Evolutionary conservation across 2,329 filamentous ascomycete species (phyloP).

Genomic region (Phaeosphaeria sp.): DNA sequence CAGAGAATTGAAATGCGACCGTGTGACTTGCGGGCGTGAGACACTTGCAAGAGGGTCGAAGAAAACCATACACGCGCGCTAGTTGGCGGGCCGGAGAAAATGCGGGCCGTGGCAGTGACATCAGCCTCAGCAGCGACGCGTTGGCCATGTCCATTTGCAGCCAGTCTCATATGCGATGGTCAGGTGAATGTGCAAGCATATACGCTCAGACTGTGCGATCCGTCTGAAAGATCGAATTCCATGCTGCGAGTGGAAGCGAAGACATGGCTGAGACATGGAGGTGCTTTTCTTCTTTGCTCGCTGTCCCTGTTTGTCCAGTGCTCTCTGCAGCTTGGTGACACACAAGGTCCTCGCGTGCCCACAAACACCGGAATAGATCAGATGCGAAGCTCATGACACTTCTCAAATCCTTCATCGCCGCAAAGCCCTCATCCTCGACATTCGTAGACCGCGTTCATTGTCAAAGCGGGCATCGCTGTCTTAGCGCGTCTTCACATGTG

Average conservation of each 20-base stretch:
- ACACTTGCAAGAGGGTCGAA: conserved; percentile 14
- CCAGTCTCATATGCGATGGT: neutral
- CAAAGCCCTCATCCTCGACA: neutral
- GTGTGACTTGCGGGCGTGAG: conserved; percentile 26
- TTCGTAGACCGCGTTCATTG: neutral
- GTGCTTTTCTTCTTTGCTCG: neutral
- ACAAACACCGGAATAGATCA: neutral
- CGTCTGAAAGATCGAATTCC: too few species aligned
- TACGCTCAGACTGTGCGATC: too few species aligned
- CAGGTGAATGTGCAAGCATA: too few species aligned
- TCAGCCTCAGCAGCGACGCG: neutral
- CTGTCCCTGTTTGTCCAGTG: too few species aligned
- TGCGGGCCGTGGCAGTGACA: conserved; percentile 17
- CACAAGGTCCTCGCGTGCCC: neutral
- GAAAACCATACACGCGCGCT: conserved; percentile 31
- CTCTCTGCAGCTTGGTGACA: too few species aligned
- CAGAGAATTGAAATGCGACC: conserved; percentile 30
- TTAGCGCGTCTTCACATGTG: conserved; percentile 21
- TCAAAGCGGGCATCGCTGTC: conserved; percentile 15
- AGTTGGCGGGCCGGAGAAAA: conserved; percentile 25
- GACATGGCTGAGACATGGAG: neutral
- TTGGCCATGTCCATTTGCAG: neutral
- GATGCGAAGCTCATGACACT: too few species aligned
- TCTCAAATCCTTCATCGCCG: neutral
- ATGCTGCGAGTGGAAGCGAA: neutral